Percentiles rank a stretch among this genome's conserved stretches.
These are phyloP conservation scores for Talaromyces albobiverticillius DNA, from an alignment of 2,329 filamentous ascomycete species.

Conservation along the genomic window DNA sequence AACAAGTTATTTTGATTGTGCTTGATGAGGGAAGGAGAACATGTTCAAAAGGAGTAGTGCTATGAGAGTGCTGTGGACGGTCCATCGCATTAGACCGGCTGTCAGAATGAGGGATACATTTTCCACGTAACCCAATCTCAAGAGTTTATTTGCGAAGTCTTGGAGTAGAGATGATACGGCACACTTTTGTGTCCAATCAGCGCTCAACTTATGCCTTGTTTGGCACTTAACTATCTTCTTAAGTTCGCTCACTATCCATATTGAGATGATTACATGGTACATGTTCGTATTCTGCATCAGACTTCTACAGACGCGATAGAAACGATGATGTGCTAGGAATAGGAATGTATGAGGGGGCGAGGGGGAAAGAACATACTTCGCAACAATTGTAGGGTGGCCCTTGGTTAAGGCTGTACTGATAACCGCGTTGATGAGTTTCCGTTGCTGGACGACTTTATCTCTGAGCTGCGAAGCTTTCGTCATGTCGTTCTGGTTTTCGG, in stretches of 20 bases:
- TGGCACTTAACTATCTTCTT: constrained; percentile 15
- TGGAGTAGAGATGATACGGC: constrained; percentile 8
- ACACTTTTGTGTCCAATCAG: constrained; percentile 9
- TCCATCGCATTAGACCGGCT: background rate
- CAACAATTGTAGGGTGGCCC: constrained; percentile 46
- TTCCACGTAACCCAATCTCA: constrained; percentile 11
- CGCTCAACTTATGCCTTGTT: constrained; percentile 9
- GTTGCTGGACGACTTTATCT: constrained; percentile 56
- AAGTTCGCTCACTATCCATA: constrained; percentile 25
- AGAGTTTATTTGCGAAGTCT: constrained; percentile 9
- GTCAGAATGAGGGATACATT: background rate
- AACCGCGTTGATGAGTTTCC: constrained; percentile 55
- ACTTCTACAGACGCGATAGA: constrained; percentile 31
- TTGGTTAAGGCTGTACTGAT: constrained; percentile 41
- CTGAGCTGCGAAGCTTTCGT: constrained; percentile 54
- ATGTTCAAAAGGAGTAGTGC: background rate
- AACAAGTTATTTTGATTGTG: constrained; percentile 25
- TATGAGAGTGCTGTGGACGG: background rate
- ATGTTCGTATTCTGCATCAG: constrained; percentile 34
- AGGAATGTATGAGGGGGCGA: constrained; percentile 11
- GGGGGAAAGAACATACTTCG: constrained; percentile 45
- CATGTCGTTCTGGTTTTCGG: constrained; percentile 56
- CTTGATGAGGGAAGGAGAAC: background rate
- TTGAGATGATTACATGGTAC: constrained; percentile 33
- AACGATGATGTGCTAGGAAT: constrained; percentile 24